phyloP scores from a whole-genome alignment of 805 yeast species.

The Candida maltosa region DNA sequence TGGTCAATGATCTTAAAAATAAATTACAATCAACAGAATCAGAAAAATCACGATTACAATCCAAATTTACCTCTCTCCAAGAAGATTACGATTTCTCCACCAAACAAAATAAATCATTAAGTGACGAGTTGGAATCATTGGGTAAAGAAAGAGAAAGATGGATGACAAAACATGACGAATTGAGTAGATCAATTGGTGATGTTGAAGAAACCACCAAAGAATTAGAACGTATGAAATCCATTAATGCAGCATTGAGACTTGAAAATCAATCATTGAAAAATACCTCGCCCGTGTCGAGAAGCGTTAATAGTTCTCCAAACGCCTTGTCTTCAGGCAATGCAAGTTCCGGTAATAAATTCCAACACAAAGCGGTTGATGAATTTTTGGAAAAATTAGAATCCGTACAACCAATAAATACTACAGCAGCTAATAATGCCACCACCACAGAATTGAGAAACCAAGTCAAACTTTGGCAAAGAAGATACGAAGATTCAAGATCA shows the following conservation, averaged over 20 bases:
- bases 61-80: slow-evolving; percentile 17
- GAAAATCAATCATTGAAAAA: slow-evolving; percentile 37
- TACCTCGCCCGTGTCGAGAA: slow-evolving; percentile 1
- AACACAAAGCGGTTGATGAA: slow-evolving; percentile 7
- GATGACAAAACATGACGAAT: slow-evolving; percentile 4
- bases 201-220: slow-evolving; percentile 15
- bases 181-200: slow-evolving; percentile 4
- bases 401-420: neutral
- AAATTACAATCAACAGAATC: slow-evolving; percentile 13
- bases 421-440: slow-evolving; percentile 3
- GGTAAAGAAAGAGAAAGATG: slow-evolving; percentile 12
- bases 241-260: slow-evolving; percentile 31
- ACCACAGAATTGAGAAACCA: slow-evolving; percentile 18
- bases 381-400: slow-evolving; percentile 10
- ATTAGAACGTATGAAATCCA: slow-evolving; percentile 24
- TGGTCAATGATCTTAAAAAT: slow-evolving; percentile 25
- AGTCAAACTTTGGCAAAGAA: slow-evolving; percentile 48
- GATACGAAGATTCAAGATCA: slow-evolving; percentile 47
- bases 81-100: slow-evolving; percentile 18
- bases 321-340: neutral
- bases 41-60: slow-evolving; percentile 12
- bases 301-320: slow-evolving; percentile 1
- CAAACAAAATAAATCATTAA: slow-evolving; percentile 17
- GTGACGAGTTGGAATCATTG: slow-evolving; percentile 17
- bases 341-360: neutral